These are phyloP conservation scores for Emiliania huxleyi DNA, from an alignment of 78 protist genomes.

Conservation along the genomic window DNA sequence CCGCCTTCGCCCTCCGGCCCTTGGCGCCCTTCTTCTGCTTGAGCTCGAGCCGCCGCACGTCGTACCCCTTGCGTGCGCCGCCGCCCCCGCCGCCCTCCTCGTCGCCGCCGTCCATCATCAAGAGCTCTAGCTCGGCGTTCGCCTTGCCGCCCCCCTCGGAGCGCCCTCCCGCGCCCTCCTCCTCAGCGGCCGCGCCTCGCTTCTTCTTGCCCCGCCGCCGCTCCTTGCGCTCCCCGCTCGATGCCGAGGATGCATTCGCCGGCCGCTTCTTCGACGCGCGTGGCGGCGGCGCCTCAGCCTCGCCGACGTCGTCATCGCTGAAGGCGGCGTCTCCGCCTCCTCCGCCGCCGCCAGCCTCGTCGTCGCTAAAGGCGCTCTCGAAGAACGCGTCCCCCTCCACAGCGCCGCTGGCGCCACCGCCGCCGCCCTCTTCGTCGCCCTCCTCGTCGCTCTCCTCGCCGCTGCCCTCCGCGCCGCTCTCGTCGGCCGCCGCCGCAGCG, in stretches of 20 bases:
- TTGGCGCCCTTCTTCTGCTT: slow-evolving; percentile 29
- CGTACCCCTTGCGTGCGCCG: too few species aligned
- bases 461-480: too few species aligned
- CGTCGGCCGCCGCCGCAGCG: background rate
- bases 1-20: background rate
- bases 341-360: background rate
- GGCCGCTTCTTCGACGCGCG: too few species aligned
- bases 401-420: too few species aligned
- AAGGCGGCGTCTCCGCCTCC: background rate
- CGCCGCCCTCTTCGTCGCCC: too few species aligned
- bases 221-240: too few species aligned
- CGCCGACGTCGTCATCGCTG: background rate
- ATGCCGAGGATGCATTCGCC: too few species aligned
- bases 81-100: background rate
- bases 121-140: slow-evolving; percentile 63
- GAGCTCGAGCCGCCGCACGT: background rate
- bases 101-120: slow-evolving; percentile 56
- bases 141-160: too few species aligned
- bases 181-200: background rate
- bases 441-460: too few species aligned
- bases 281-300: too few species aligned
- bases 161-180: background rate
- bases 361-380: background rate
- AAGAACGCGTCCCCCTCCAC: background rate
- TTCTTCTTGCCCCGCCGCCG: background rate